Evolutionary conservation across 306 rosid genomes (phyloP), one percentile per base, ranked within the genome.

Genomic region (Leucaena leucocephala): DNA sequence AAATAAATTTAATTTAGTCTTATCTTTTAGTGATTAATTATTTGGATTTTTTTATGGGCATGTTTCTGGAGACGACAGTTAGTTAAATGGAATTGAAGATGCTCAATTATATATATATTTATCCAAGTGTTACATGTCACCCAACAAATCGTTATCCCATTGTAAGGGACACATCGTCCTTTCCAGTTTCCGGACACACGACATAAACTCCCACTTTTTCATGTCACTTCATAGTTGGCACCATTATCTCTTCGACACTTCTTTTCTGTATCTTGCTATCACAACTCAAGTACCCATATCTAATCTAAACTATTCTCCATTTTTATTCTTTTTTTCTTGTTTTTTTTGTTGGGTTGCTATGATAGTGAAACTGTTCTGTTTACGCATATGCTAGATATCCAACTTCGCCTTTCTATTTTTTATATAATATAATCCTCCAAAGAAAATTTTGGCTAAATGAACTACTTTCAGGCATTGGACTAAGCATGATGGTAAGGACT

Each of bases 41-140:
- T 27, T 33, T 1, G 55, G 16, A 16, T 19, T 9, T 67, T 40
- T 2, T 39, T 7, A n/a, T 35, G 10, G 0, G 33, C 49, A 13
- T 33, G 8, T 33, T 61, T 61, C n/a, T 61, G 12, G n/a, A 61
- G 65, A 27, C 65, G 65, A 11, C 38, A 58, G 64, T 9, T 12
- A 2, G 16, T 67, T 36, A 17, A 38, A 55, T 40, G 77, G 35
- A 69, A 64, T 1, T 7, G 72, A 35, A 64, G 75, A 40, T 78
- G 75, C 83, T 58, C 79, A 66, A 71, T 44, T 40, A 76, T 65
- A 27, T 27, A 52, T 0, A 45, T 77, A 43, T 55, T 73, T 82
- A 71, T 84, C 83, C 78, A 8, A 40, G 72, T 72, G 42, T 54
- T 74, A 74, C 81, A 82, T 73, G 83, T 71, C 83, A 84, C 76